Conservation (phyloP, 2,329 filamentous ascomycete genomes). For the Erysiphe neolycopersici region DNA sequence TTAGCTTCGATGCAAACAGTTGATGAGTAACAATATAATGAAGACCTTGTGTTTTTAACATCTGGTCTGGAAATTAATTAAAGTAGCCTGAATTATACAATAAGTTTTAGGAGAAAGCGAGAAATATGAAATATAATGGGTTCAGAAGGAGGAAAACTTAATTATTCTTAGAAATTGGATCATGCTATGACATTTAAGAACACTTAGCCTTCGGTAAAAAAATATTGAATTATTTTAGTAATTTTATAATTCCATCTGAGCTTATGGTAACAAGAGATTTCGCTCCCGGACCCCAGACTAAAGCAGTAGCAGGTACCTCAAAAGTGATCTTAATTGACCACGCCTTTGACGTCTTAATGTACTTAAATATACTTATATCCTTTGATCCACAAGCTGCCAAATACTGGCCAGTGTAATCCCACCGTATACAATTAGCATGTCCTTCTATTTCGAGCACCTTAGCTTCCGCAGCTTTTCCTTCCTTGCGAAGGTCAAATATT, state of each 20-base stretch:
- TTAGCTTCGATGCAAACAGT: too few relatives aligned
- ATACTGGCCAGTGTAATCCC: slow-evolving; percentile 93
- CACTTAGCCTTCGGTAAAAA: too few relatives aligned
- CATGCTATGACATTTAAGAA: too few relatives aligned
- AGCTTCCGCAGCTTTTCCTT: slow-evolving; percentile 52
- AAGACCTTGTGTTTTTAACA: too few relatives aligned
- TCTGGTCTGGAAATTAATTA: too few relatives aligned
- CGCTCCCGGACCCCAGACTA: slow-evolving; percentile 54
- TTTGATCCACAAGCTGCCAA: slow-evolving; percentile 56
- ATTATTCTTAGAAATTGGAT: too few relatives aligned
- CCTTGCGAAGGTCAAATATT: slow-evolving; percentile 80
- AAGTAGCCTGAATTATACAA: too few relatives aligned
- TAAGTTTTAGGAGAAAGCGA: too few relatives aligned
- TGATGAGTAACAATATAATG: too few relatives aligned
- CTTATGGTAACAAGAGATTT: slow-evolving; percentile 51
- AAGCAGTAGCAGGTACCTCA: slow-evolving; percentile 42
- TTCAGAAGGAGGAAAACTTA: too few relatives aligned
- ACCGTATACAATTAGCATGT: slow-evolving; percentile 47
- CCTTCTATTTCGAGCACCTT: slow-evolving; percentile 73
- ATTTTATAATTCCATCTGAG: slow-evolving; percentile 45
- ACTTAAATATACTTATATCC: slow-evolving; percentile 70
- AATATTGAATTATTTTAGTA: slow-evolving; percentile 23
- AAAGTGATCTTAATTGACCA: slow-evolving; percentile 72
- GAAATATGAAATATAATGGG: too few relatives aligned
- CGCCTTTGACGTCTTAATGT: slow-evolving; percentile 58